Conservation (phyloP, 1,139 yeast genomes). For the Scheffersomyces parashehatae region DNA sequence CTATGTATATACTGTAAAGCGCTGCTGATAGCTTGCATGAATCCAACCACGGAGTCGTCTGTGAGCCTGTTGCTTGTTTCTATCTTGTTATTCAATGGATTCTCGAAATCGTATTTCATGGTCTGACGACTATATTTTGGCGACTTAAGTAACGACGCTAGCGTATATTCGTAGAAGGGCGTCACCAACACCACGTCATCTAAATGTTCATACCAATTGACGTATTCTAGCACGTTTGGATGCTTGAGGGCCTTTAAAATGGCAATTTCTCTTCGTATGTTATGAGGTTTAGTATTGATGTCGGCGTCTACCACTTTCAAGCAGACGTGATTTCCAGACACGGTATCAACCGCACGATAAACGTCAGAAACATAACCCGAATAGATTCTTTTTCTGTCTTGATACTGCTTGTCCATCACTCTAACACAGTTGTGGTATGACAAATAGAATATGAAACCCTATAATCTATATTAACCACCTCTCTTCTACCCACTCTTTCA, state of each 20-base stretch:
- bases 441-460: no score
- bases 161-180: slow-evolving; percentile 29
- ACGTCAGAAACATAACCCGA: slow-evolving; percentile 41
- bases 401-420: slow-evolving; percentile 13
- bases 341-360: slow-evolving; percentile 23
- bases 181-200: slow-evolving; percentile 42
- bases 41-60: not conserved
- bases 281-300: slow-evolving; percentile 39
- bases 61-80: not conserved
- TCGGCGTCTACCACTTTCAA: slow-evolving; percentile 44
- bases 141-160: slow-evolving; percentile 23
- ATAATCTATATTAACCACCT: no score
- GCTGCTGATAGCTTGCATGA: slow-evolving; percentile 16
- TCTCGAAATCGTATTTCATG: slow-evolving; percentile 22
- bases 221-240: slow-evolving; percentile 21
- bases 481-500: no score
- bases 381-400: slow-evolving; percentile 24
- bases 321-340: slow-evolving; percentile 21
- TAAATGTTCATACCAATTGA: slow-evolving; percentile 22
- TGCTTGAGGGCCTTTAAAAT: slow-evolving; percentile 26
- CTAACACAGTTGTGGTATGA: no score
- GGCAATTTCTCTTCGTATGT: slow-evolving; percentile 33
- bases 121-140: slow-evolving; percentile 13
- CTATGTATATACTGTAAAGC: slow-evolving; percentile 57
- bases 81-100: slow-evolving; percentile 15